Evolutionary conservation across 2,329 filamentous ascomycete genomes (phyloP), one percentile per base, ranked within the genome.

Genomic region (Tolypocladium pustulatum): DNA sequence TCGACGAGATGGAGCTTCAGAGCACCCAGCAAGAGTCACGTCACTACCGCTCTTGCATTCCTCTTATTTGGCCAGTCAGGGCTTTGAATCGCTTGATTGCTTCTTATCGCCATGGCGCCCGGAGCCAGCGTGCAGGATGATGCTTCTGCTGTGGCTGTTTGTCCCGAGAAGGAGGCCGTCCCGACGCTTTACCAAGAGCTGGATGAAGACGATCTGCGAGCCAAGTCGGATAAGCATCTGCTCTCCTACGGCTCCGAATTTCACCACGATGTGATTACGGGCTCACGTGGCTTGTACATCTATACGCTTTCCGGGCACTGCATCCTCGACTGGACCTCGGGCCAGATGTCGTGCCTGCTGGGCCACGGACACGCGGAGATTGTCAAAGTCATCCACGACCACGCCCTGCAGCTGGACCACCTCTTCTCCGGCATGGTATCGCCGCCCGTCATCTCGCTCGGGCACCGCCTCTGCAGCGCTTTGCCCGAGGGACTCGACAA

Each of bases 331-430:
- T 84, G 78, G 70, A 85, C 81, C 0, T 84, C 81, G 0, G 81
- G 82, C 17, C 82, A 86, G 61, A 85, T 85, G 81, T 79, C 76
- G 8, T 84, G 77, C 38, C 72, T 86, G 0, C 70, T 86, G 1
- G 82, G 82, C 9, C 83, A 86, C 64, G 77, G 76, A 0, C 77
- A 85, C 63, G 78, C 80, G 0, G 81, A 86, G 60, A 79, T 86
- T 56, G 81, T 84, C 30, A 69, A 79, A 56, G 77, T 78, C 0
- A 78, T 85, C 32, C 63, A 70, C 25, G 67, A 78, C 1, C 75
- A 83, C 63, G 79, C 78, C 15, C 72, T 70, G 3, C 65, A 77
- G 8, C 76, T 86, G 7, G 83, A 86, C 62, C 82, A 86, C 63
- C 74, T 85, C 10, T 79, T 84, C 68, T 81, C 76, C 30, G 78